These are phyloP conservation scores for Kentomonas sorsogonicus DNA, from an alignment of 208 protist genomes.

Conservation along the genomic window DNA sequence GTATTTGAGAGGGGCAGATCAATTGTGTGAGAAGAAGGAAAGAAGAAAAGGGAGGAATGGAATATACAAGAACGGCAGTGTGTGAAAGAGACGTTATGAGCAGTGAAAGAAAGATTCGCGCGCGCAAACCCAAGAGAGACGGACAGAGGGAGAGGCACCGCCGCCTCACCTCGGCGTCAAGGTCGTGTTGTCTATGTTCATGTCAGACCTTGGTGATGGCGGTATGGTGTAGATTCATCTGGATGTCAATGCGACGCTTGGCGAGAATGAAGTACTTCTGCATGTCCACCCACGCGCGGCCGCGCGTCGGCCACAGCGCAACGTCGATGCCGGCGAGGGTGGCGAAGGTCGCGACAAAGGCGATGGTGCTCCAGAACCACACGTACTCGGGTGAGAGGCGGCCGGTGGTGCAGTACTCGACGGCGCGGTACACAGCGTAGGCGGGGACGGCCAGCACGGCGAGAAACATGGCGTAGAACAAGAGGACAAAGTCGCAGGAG, in stretches of 20 bases:
- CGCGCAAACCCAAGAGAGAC: too few species aligned
- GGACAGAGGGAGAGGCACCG: too few species aligned
- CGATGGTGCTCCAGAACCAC: conserved; percentile 71
- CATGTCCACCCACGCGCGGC: conserved; percentile 67
- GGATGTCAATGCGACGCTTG: conserved; percentile 53
- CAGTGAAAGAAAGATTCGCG: too few species aligned
- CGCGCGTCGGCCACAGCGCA: conserved; percentile 26
- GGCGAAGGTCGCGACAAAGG: conserved; percentile 36
- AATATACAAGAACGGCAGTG: too few species aligned
- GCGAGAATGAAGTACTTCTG: conserved; percentile 81
- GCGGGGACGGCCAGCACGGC: conserved; percentile 38
- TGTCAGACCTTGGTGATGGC: conserved; percentile 36
- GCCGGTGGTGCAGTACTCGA: conserved; percentile 14
- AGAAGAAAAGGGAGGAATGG: too few species aligned
- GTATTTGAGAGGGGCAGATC: too few species aligned
- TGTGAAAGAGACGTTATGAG: too few species aligned
- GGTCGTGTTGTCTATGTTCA: too few species aligned
- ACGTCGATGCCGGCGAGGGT: conserved; percentile 35
- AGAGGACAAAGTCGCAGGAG: conserved; percentile 65
- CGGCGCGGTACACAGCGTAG: conserved; percentile 41
- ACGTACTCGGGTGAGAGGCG: conserved; percentile 38
- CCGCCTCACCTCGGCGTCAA: too few species aligned
- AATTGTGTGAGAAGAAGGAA: too few species aligned
- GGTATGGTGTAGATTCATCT: conserved; percentile 51
- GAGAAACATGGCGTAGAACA: conserved; percentile 66